Base-by-base conservation (phyloP, 176 grass and related monocot species). In the Neostapfia colusana region DNA sequence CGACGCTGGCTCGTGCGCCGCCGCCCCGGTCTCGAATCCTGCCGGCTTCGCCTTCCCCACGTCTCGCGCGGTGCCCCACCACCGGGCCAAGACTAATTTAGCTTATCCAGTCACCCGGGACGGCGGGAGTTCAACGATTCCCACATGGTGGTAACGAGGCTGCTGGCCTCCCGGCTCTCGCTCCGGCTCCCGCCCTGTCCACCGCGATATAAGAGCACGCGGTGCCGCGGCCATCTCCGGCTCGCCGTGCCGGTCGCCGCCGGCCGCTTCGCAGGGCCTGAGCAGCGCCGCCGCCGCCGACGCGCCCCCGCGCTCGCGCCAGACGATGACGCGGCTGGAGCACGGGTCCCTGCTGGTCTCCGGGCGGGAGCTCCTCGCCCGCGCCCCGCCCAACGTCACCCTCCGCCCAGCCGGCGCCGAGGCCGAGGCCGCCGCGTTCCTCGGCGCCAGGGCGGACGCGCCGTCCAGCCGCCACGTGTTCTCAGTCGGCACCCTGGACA, bases 381-480 rank as follows among this genome's bases (percentile, higher is more conserved):
- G 51, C 0, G 41, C 66, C 31, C 82, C 82, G 20, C 70, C 36
- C 39, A 84, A 63, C 50, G 67, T 81, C 58, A 71, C 50, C 13
- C 77, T 89, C 18, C 65, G 69, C 64, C 41, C 70, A 17, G 40
- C 39, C 23, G 70, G 42, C 55, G n/a, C n/a, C n/a, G n/a, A n/a
- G n/a, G 8, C 46, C 67, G 20, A 63, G 39, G 46, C 46, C 76
- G 75, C 76, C 46, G 71, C 87, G 46, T 89, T 89, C 66, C 77
- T 89, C 42, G 77, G 87, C 34, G 65, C 87, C 82, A 40, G 17
- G 39, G 64, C 87, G 0, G 39, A 64, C 11, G 77, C 65, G 18
- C 59, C 81, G 48, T 81, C 72, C 71, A 76, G 81, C 82, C 77
- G 72, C 23, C 87, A 89, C 72, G 82, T 85, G 0, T 77, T 89